Evolutionary conservation across 106 monocot species (phyloP), one percentile per base, ranked within the genome.

Genomic region (Ottelia alismoides): DNA sequence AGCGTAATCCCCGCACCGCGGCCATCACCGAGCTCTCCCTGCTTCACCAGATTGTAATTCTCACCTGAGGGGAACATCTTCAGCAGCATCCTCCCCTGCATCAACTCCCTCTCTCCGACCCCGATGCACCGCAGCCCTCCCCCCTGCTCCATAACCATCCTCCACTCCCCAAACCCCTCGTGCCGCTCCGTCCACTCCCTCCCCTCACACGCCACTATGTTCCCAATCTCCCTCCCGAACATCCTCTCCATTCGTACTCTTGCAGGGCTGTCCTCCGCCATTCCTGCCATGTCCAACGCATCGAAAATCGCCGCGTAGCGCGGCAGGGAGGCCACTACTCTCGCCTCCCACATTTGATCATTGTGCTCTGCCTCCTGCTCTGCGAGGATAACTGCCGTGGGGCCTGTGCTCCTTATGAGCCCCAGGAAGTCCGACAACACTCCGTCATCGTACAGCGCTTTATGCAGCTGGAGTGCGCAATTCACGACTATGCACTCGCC

Each of bases 221-320:
- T 79, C 56, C 85, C 77, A 51, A 96, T 78, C 81, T 81, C 81
- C 73, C 78, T 55, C 1, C 63, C 88, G 30, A 82, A 88, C 88
- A 79, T 82, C 69, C 74, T 76, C 58, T 96, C 94, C 1, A 88
- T 57, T 74, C 76, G 81, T 28, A 57, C 51, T 69, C 94, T 84
- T 9, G 78, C 75, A 0, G 25, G 23, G 59, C 81, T 84, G n/a
- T 63, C 64, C 28, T 21, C 30, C 0, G 68, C 65, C 0, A 68
- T 68, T 25, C 77, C 57, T 28, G 67, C 62, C 0, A 45, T 20
- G 20, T 82, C 75, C 60, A 88, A 2, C 10, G 81, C 61, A 49
- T 96, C 94, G 25, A 96, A 96, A 20, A 82, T 22, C 4, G 94
- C 84, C 0, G 94, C 28, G 58, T 96, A 96, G 56, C 82, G 77